Base-by-base conservation (phyloP, 176 grass and related monocot species). In the Guadua angustifolia region DNA sequence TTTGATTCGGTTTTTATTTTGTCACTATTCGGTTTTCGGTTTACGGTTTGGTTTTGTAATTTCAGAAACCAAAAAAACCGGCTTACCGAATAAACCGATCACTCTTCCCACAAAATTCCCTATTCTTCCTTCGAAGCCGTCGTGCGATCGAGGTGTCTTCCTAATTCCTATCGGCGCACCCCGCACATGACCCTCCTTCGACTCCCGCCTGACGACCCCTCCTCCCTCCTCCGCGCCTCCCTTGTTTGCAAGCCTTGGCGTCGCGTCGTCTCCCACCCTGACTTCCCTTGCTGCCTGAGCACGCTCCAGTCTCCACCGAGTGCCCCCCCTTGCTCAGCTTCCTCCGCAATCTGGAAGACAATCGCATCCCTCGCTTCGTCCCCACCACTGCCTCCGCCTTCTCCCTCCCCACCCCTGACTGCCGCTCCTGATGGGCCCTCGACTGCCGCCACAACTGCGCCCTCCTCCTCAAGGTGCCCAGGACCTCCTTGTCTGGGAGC, bases 171-270 rank as follows among this genome's bases (percentile, higher is more conserved):
- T n/a, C n/a, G n/a, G n/a, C n/a, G n/a, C n/a, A n/a, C n/a, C n/a
- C n/a, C n/a, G n/a, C n/a, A n/a, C n/a, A n/a, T n/a, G 74, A 77
- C n/a, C n/a, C n/a, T 77, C 35, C 74, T 83, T 21, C 70, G 43
- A 29, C 45, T 83, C 21, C 70, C 58, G 29, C 81, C 81, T 4
- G 70, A 52, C 4, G 73, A 85, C 4, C 63, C 50, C 7, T 50
- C 73, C 0, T 57, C 36, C 24, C 82, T 84, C 35, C 0, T 67
- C 36, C 73, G 82, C 16, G 82, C 82, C 38, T 33, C 73, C 50
- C 83, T 85, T 25, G 83, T 70, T 19, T 70, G 74, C 74, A 60
- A 69, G 83, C 17, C 26, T 14, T 85, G 64, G 83, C 65, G 64
- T 19, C 52, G 40, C 40, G 51, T 78, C 52, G 50, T 77, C 50